Conservation (phyloP, 176 grass and related monocot species). For the Poa pratensis region DNA sequence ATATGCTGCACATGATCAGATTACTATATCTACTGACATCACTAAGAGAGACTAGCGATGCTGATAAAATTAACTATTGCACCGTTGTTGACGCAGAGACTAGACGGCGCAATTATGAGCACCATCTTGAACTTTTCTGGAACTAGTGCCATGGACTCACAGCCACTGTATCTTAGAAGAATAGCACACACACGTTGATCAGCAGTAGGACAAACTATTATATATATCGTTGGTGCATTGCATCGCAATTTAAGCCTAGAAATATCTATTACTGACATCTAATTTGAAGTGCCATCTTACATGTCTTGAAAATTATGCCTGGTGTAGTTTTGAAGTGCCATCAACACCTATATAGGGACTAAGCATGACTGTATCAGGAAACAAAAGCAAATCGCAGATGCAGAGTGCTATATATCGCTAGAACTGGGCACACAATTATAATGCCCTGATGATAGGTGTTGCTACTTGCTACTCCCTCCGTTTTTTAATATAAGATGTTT, state of each 20-base stretch:
- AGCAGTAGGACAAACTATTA: too few relatives aligned
- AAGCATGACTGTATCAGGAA: not conserved
- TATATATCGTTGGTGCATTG: too few relatives aligned
- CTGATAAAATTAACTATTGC: not conserved
- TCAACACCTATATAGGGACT: not conserved
- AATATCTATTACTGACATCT: too few relatives aligned
- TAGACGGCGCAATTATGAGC: not conserved
- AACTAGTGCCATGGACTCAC: too few relatives aligned
- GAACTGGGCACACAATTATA: not conserved
- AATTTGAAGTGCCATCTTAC: not conserved
- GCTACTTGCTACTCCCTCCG: not conserved
- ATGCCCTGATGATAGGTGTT: not conserved
- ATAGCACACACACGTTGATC: too few relatives aligned
- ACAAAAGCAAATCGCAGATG: not conserved
- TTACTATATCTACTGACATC: not conserved
- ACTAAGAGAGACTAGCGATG: not conserved
- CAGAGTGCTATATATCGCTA: not conserved
- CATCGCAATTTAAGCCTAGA: not conserved
- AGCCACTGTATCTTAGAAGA: too few relatives aligned
- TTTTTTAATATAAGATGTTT: too few relatives aligned
- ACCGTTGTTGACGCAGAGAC: conserved; percentile 43
- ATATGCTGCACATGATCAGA: not conserved
- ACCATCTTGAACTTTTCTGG: not conserved
- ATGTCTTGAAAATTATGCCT: not conserved
- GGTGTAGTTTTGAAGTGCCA: not conserved